Conservation (phyloP, 2,329 filamentous ascomycete genomes). For the Pseudocercospora crystallina region DNA sequence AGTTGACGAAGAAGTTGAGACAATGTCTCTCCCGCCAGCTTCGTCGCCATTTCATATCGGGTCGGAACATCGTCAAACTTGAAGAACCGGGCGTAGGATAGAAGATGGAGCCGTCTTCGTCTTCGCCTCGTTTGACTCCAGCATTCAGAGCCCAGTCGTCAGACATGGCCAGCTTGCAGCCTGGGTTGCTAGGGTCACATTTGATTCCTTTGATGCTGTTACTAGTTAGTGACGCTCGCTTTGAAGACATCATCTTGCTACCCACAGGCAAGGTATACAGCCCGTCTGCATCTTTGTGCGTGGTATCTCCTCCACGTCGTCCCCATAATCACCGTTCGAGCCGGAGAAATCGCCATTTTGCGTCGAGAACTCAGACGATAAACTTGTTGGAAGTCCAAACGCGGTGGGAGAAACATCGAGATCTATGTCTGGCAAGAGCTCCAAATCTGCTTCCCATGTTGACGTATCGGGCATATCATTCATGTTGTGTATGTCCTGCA, state of each 20-base stretch:
- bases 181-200: slow-evolving; percentile 31
- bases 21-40: slow-evolving; percentile 35
- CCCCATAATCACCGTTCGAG: slow-evolving; percentile 7
- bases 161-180: slow-evolving; percentile 29
- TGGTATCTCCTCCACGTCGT: slow-evolving; percentile 21
- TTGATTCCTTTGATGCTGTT: slow-evolving; percentile 30
- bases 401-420: slow-evolving; percentile 3
- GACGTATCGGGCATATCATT: slow-evolving; percentile 1
- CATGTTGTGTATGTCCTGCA: slow-evolving; percentile 6
- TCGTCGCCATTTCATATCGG: slow-evolving; percentile 32
- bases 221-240: slow-evolving; percentile 7
- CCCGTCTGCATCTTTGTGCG: slow-evolving; percentile 33
- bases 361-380: slow-evolving; percentile 14
- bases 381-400: slow-evolving; percentile 3
- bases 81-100: slow-evolving; percentile 12
- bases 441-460: slow-evolving; percentile 13
- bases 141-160: slow-evolving; percentile 33
- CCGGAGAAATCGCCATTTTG: slow-evolving; percentile 13
- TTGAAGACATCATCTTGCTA: slow-evolving; percentile 3
- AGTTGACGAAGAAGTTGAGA: slow-evolving; percentile 36
- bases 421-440: slow-evolving; percentile 8
- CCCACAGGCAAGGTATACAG: slow-evolving; percentile 35
- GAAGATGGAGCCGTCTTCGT: slow-evolving; percentile 15
- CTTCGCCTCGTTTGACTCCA: slow-evolving; percentile 15
- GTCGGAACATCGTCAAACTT: slow-evolving; percentile 24